These are phyloP conservation scores for Citeromyces hawaiiensis DNA, from an alignment of 1,139 yeast genomes.

Conservation along the genomic window DNA sequence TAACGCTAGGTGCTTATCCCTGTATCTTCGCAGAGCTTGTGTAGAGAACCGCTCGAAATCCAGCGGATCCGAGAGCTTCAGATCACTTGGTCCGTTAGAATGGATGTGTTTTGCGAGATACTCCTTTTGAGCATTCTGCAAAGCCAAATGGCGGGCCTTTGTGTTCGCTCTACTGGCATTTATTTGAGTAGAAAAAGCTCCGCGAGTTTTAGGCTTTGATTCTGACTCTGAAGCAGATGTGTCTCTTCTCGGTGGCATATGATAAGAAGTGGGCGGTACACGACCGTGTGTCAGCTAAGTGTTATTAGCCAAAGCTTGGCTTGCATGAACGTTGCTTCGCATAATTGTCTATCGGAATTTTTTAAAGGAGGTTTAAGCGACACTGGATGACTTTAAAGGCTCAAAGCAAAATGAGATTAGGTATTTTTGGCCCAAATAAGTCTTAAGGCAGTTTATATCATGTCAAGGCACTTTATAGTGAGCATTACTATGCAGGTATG, in stretches of 20 bases:
- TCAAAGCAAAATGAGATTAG: too few relatives aligned
- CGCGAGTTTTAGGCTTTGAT: constrained; percentile 11
- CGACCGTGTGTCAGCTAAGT: not conserved
- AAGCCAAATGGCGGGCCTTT: constrained; percentile 39
- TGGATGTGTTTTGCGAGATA: constrained; percentile 44
- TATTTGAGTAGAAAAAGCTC: not conserved
- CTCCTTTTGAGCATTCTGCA: constrained; percentile 49
- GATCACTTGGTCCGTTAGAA: constrained; percentile 51
- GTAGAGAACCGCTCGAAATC: constrained; percentile 49
- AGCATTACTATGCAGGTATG: not conserved
- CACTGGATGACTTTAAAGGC: too few relatives aligned
- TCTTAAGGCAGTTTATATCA: too few relatives aligned
- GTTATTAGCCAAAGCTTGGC: not conserved
- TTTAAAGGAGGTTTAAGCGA: too few relatives aligned
- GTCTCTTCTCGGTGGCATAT: constrained; percentile 6
- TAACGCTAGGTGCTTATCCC: constrained; percentile 29
- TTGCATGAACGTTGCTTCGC: not conserved
- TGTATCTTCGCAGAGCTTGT: constrained; percentile 42
- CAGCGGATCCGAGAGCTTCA: constrained; percentile 32
- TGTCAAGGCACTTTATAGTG: too few relatives aligned
- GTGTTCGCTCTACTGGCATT: constrained; percentile 24
- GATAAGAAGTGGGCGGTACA: not conserved
- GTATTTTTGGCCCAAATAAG: too few relatives aligned
- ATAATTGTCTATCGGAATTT: too few relatives aligned
- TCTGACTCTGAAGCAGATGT: constrained; percentile 32